Evolutionary conservation across 2,329 filamentous ascomycete genomes (phyloP), one percentile per base, ranked within the genome.

Genomic region (Apiospora marii): DNA sequence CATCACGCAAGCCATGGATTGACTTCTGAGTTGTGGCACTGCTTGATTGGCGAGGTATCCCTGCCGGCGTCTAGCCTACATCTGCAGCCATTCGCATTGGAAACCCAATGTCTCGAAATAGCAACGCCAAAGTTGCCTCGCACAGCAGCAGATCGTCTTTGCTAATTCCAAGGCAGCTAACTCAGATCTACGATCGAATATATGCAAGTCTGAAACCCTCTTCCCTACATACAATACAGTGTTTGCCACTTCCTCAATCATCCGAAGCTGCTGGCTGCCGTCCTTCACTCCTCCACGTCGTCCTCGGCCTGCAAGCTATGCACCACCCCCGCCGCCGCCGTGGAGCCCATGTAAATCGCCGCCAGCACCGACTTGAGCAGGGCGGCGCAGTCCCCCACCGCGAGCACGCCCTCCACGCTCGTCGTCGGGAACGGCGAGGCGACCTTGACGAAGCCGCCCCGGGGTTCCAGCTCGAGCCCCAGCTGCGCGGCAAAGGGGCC

Each of bases 381-480:
- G 6, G 79, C 79, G 4, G 78, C 78, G 70, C 82, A 85, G 78
- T 91, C 89, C 0, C 89, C 89, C 0, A 82, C 86, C 0, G 87
- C 88, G 79, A 87, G 89, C 3, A 87, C 85, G 0, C 89, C 89
- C 2, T 80, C 78, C 0, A 88, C 83, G 71, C 78, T 87, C 4
- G 88, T 88, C 77, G 85, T 82, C 53, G 85, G 82, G 75, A 89
- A 87, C 48, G 87, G 86, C 1, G 77, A 74, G 27, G 79, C 80
- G 0, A 80, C 78, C 70, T 84, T 82, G 43, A 89, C 82, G 22
- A 44, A 41, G 46, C 87, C 84, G 0, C 87, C 87, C 37, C 77
- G 77, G 0, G 80, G 78, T 22, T 80, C 79, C n/a, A 81, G 73
- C 73, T 86, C 83, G 5, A 89, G 79, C 12, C 82, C 84, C 34